Percentiles rank a stretch among this genome's conserved stretches.
These are phyloP conservation scores for Boeremia lycopersici DNA, from an alignment of 2,329 filamentous ascomycete genomes.

Conservation along the genomic window DNA sequence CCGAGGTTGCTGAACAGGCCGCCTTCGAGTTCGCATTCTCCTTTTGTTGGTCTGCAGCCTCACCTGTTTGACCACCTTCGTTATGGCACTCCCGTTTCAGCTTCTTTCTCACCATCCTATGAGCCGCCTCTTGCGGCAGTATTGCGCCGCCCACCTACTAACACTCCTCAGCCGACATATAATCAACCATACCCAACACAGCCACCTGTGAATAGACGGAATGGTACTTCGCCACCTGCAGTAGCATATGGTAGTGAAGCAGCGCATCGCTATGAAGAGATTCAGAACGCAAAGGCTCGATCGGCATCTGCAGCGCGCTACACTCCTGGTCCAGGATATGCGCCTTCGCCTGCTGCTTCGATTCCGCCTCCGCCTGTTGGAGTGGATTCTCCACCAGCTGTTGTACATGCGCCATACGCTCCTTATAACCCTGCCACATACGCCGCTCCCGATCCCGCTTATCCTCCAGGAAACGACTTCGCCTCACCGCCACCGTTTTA, in stretches of 20 bases:
- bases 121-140: conserved; percentile 45
- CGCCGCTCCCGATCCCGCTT: conserved; percentile 23
- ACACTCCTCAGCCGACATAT: conserved; percentile 37
- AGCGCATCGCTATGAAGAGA: conserved; percentile 13
- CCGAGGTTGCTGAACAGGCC: conserved; percentile 31
- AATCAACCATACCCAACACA: conserved; percentile 15
- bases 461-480: conserved; percentile 29
- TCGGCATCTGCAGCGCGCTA: conserved; percentile 38
- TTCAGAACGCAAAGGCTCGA: conserved; percentile 14
- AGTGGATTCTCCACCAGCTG: conserved; percentile 17
- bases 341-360: conserved; percentile 34
- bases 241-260: conserved; percentile 15
- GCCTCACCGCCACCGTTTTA: conserved; percentile 44
- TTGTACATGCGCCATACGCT: conserved; percentile 20
- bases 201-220: not conserved
- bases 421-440: conserved; percentile 44
- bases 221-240: conserved; percentile 12
- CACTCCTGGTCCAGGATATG: conserved; percentile 40
- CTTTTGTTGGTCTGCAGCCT: conserved; percentile 22
- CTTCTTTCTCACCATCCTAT: conserved; percentile 42
- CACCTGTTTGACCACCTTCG: conserved; percentile 28
- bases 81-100: conserved; percentile 38
- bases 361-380: conserved; percentile 35
- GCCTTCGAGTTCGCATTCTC: conserved; percentile 23
- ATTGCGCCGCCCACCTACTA: conserved; percentile 40